Evolutionary conservation across 768 basidiomycete species (phyloP).

Genomic region (Leccinum broughii): DNA sequence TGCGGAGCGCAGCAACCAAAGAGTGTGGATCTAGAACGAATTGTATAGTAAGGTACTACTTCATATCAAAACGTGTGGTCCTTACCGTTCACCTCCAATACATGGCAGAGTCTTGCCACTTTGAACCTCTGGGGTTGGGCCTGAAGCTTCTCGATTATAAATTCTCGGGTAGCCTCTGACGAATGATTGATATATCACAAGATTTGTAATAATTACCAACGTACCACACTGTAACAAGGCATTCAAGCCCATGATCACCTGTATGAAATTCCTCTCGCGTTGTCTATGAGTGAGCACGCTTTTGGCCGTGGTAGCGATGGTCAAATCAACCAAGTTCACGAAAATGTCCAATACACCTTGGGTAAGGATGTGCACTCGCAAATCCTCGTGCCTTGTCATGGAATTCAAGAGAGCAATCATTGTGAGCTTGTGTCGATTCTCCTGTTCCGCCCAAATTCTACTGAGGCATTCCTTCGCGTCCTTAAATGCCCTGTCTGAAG

Average conservation of each 20-base stretch:
- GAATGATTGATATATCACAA: too few species aligned
- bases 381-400: conserved; percentile 15
- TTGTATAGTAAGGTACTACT: not conserved
- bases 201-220: too few species aligned
- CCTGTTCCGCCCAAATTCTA: conserved; percentile 7
- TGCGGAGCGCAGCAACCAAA: conserved; percentile 19
- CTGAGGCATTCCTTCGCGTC: conserved; percentile 15
- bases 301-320: not conserved
- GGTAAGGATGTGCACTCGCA: conserved; percentile 4
- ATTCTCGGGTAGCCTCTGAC: too few species aligned
- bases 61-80: not conserved
- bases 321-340: conserved; percentile 14
- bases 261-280: conserved; percentile 9
- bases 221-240: too few species aligned
- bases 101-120: not conserved
- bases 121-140: too few species aligned
- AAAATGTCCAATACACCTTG: conserved; percentile 6
- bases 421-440: conserved; percentile 19
- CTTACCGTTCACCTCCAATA: conserved; percentile 19
- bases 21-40: conserved; percentile 5
- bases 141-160: too few species aligned
- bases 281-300: not conserved
- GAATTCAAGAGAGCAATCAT: conserved; percentile 24
- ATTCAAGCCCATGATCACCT: too few species aligned
- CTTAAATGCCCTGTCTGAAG: too few species aligned